A percentile compares a stretch with the other conserved stretches of the same genome.
phyloP scores from a whole-genome alignment of 2,329 filamentous ascomycete genomes.

The Colletotrichum musae region DNA sequence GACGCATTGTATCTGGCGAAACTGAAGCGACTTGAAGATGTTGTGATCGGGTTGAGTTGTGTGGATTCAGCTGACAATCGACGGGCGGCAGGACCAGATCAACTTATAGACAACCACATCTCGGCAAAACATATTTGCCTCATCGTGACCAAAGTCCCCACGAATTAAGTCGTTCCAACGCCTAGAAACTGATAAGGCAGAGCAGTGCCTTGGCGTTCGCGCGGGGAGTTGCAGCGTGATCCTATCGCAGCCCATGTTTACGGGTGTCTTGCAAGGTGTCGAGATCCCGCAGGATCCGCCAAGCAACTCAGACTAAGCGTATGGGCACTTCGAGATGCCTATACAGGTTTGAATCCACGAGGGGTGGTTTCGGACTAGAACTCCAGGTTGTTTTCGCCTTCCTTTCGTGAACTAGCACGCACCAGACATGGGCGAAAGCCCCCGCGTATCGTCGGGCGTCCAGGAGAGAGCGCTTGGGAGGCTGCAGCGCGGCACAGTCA shows the following conservation, averaged over 20 bases:
- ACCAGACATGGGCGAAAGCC: neutral
- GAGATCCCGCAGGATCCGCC: constrained; percentile 23
- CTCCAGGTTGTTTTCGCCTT: neutral
- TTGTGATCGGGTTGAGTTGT: too few relatives aligned
- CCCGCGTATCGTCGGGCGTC: too few relatives aligned
- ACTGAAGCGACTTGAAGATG: too few relatives aligned
- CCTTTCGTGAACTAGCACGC: constrained; percentile 2
- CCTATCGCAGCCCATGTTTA: constrained; percentile 3
- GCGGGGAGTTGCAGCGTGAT: neutral
- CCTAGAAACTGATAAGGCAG: neutral
- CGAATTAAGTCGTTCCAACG: neutral
- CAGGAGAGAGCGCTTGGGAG: too few relatives aligned
- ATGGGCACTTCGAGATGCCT: neutral
- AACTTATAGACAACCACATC: too few relatives aligned
- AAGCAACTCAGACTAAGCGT: neutral
- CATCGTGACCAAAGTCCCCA: neutral
- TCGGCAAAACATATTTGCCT: neutral
- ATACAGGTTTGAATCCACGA: constrained; percentile 7
- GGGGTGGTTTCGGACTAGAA: too few relatives aligned
- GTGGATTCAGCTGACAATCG: too few relatives aligned
- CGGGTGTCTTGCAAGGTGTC: neutral
- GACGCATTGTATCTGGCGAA: constrained; percentile 1
- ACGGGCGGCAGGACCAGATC: too few relatives aligned
- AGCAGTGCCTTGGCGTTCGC: neutral
- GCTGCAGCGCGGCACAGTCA: too few relatives aligned